Evolutionary conservation across 345 rosid genomes (phyloP).

Genomic region (Syzygium grande): DNA sequence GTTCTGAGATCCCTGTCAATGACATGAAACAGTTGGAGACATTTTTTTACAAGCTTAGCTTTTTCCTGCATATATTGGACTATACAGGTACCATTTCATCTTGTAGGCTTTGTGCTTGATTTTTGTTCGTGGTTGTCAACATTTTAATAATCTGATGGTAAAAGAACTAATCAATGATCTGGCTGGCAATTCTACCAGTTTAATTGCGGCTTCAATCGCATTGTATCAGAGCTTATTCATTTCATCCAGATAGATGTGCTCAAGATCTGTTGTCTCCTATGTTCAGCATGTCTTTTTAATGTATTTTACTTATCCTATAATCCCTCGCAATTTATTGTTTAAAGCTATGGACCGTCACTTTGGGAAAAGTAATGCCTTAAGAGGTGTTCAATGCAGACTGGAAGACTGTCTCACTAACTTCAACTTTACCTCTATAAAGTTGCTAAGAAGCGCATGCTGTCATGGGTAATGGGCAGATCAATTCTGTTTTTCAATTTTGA

Average conservation of each 20-base stretch:
- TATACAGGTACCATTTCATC: constrained; percentile 54
- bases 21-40: constrained; percentile 92
- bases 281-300: neutral
- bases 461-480: neutral
- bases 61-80: constrained; percentile 93
- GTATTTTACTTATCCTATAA: neutral
- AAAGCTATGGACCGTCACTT: neutral
- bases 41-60: constrained; percentile 96
- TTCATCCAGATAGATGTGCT: neutral
- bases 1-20: constrained; percentile 92
- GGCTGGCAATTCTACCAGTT: neutral
- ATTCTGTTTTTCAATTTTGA: neutral
- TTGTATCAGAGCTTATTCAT: neutral
- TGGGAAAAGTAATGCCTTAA: neutral
- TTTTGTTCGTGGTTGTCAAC: neutral
- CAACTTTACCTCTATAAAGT: neutral
- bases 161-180: neutral
- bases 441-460: neutral
- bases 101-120: neutral
- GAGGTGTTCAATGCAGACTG: neutral
- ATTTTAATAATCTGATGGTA: neutral
- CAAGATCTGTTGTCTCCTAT: neutral
- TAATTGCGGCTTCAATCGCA: neutral
- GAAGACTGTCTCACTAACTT: neutral
- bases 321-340: neutral